Percentiles rank a stretch among this genome's conserved stretches.
Conservation (phyloP, 768 basidiomycete species). For the Kwoniella mangroviensis region DNA sequence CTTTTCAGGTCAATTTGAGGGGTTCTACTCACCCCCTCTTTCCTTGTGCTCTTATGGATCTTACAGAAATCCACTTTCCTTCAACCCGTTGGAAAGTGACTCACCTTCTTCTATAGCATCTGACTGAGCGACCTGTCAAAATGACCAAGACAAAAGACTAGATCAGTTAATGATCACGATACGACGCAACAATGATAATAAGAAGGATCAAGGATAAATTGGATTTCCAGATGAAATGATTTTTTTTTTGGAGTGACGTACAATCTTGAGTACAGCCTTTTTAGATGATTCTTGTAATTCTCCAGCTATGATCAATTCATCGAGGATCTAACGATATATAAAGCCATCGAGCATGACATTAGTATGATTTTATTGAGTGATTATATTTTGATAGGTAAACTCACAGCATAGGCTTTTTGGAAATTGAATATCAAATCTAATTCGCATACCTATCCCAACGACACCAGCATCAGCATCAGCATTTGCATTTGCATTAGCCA, state of each 20-base stretch:
- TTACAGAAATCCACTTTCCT: slow-evolving; percentile 31
- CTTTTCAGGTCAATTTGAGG: background rate
- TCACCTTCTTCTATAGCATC: slow-evolving; percentile 61
- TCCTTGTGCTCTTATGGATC: background rate
- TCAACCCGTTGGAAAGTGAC: slow-evolving; percentile 28
- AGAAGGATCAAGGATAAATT: background rate
- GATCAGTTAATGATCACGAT: background rate
- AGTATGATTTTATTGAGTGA: too few relatives aligned
- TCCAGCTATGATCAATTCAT: slow-evolving; percentile 90
- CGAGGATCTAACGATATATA: slow-evolving; percentile 65
- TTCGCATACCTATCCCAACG: slow-evolving; percentile 63
- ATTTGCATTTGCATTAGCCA: too few relatives aligned
- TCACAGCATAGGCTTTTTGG: slow-evolving; percentile 85
- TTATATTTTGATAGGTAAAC: too few relatives aligned
- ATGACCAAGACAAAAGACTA: background rate
- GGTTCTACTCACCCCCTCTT: slow-evolving; percentile 7
- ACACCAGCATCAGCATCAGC: background rate
- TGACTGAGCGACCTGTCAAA: slow-evolving; percentile 57
- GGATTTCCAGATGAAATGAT: background rate
- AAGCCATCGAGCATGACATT: too few relatives aligned
- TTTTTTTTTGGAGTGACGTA: slow-evolving; percentile 39
- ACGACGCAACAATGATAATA: background rate
- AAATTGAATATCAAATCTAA: slow-evolving; percentile 98
- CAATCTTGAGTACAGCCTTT: slow-evolving; percentile 62
- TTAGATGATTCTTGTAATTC: slow-evolving; percentile 93